phyloP scores from a whole-genome alignment of 2,329 filamentous ascomycete genomes.

The Paramyrothecium sp. region DNA sequence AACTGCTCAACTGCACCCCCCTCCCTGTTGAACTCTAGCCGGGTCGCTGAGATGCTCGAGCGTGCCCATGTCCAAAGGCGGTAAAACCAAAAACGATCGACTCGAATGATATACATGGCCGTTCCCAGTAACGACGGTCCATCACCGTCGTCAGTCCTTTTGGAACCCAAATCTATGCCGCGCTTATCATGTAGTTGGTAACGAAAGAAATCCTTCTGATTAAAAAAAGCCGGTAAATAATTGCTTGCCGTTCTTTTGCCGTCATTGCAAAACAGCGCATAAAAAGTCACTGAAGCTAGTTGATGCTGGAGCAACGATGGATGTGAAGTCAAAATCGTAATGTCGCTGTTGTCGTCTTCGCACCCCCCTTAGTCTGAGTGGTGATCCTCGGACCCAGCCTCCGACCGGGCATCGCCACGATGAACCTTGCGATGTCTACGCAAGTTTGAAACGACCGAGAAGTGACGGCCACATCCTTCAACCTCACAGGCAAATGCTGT shows the following conservation, averaged over 20 bases:
- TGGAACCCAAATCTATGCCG: conserved; percentile 7
- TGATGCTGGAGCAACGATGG: neutral
- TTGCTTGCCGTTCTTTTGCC: conserved; percentile 17
- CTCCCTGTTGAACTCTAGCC: neutral
- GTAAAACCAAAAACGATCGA: conserved; percentile 19
- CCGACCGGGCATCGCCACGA: conserved; percentile 63
- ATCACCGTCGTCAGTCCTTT: conserved; percentile 11
- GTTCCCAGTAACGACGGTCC: conserved; percentile 6
- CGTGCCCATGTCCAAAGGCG: neutral
- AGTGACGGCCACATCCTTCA: conserved; percentile 91
- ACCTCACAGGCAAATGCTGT: conserved; percentile 91
- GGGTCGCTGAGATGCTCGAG: conserved; percentile 1
- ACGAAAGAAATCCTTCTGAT: conserved; percentile 1
- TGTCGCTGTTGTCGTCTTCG: neutral
- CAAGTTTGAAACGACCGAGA: conserved; percentile 95
- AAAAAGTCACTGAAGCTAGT: too few species aligned
- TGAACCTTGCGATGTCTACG: conserved; percentile 95
- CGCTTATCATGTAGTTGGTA: neutral
- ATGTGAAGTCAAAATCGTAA: neutral
- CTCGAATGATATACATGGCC: conserved; percentile 26
- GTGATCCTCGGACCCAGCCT: conserved; percentile 62
- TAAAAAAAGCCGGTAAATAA: neutral
- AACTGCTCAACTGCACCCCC: neutral
- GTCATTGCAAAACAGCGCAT: conserved; percentile 12
- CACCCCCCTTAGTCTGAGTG: conserved; percentile 51